phyloP scores from a whole-genome alignment of 805 yeast species.

The Candida lessepsii region DNA sequence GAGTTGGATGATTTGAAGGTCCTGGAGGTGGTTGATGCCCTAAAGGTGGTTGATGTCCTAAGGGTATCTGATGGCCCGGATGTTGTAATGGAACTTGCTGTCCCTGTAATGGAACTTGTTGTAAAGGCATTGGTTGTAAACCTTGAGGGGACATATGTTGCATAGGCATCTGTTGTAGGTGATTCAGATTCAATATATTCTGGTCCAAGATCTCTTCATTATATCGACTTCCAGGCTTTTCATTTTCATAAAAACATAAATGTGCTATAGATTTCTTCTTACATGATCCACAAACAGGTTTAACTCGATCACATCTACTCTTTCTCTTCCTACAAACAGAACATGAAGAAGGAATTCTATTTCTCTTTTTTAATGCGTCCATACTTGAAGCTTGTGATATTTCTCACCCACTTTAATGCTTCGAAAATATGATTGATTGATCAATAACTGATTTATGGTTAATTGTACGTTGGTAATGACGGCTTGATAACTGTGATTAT shows the following conservation, averaged over 20 bases:
- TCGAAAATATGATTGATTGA: too few relatives aligned
- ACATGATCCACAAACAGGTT: constrained; percentile 45
- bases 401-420: too few relatives aligned
- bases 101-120: not conserved
- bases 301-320: constrained; percentile 41
- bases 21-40: too few relatives aligned
- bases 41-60: too few relatives aligned
- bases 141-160: not conserved
- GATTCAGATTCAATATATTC: not conserved
- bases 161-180: not conserved
- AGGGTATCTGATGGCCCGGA: too few relatives aligned
- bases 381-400: constrained; percentile 12
- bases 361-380: constrained; percentile 34
- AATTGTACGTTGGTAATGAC: too few relatives aligned
- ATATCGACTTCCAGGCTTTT: constrained; percentile 10
- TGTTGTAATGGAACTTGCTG: constrained; percentile 1
- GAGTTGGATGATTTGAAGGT: too few relatives aligned
- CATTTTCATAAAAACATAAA: constrained; percentile 35
- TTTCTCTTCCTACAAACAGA: constrained; percentile 45
- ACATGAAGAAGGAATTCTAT: constrained; percentile 43
- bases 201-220: constrained; percentile 1
- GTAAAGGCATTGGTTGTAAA: not conserved
- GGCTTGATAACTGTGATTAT: too few relatives aligned
- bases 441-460: too few relatives aligned
- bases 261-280: constrained; percentile 43